Conservation (phyloP, 768 basidiomycete genomes). For the Tylopilus intermedius region DNA sequence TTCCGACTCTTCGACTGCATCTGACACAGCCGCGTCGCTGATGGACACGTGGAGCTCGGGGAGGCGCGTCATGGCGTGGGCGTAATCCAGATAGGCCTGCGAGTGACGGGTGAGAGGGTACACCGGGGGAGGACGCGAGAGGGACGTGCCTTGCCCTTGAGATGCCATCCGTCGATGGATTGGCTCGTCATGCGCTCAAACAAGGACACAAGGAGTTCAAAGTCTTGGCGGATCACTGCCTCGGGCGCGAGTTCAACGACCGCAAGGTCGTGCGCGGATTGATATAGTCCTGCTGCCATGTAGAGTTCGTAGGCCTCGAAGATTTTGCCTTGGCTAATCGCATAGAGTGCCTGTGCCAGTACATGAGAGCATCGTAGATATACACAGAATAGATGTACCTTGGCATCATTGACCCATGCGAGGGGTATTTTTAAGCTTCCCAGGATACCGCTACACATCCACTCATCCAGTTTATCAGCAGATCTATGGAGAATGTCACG, state of each 20-base stretch:
- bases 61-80: slow-evolving; percentile 54
- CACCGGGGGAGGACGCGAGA: slow-evolving; percentile 1
- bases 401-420: slow-evolving; percentile 87
- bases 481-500: slow-evolving; percentile 74
- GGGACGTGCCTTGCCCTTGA: slow-evolving; percentile 68
- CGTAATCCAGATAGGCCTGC: slow-evolving; percentile 72
- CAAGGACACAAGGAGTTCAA: slow-evolving; percentile 59
- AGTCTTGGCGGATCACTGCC: slow-evolving; percentile 57
- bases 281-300: slow-evolving; percentile 61
- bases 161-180: slow-evolving; percentile 70
- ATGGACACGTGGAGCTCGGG: slow-evolving; percentile 49
- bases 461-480: slow-evolving; percentile 62
- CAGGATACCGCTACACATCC: slow-evolving; percentile 65
- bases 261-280: slow-evolving; percentile 80
- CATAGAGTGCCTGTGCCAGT: slow-evolving; percentile 57
- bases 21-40: slow-evolving; percentile 40
- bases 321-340: slow-evolving; percentile 53
- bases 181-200: slow-evolving; percentile 59
- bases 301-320: slow-evolving; percentile 77
- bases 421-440: slow-evolving; percentile 78
- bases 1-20: slow-evolving; percentile 45
- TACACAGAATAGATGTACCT: slow-evolving; percentile 41
- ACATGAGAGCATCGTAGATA: background rate
- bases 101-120: slow-evolving; percentile 5
- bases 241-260: slow-evolving; percentile 85